Evolutionary conservation across 1,284 basidiomycete genomes (phyloP).

Genomic region (Rhizoctonia solani): DNA sequence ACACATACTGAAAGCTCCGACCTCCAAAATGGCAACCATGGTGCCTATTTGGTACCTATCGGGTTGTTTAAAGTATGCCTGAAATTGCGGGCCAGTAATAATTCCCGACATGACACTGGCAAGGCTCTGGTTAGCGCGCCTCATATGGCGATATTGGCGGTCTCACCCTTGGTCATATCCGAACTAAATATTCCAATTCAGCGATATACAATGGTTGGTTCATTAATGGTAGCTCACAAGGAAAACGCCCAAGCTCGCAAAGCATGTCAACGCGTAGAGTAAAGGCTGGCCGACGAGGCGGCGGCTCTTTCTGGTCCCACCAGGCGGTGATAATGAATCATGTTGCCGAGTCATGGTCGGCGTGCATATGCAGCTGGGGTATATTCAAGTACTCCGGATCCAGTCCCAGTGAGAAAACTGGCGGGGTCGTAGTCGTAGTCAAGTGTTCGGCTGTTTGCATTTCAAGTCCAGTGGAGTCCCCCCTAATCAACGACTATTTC

Average conservation of each 20-base stretch:
- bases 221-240: constrained; percentile 57
- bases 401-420: constrained; percentile 20
- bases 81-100: constrained; percentile 93
- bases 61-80: constrained; percentile 80
- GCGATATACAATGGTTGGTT: not conserved
- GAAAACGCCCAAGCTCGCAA: constrained; percentile 87
- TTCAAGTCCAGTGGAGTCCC: constrained; percentile 8
- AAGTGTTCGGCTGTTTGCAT: constrained; percentile 11
- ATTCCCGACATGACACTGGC: constrained; percentile 90
- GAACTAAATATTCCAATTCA: constrained; percentile 60
- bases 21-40: constrained; percentile 91
- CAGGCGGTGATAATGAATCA: not conserved
- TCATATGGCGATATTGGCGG: constrained; percentile 21
- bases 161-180: constrained; percentile 91
- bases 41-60: constrained; percentile 70
- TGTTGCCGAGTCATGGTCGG: constrained; percentile 1
- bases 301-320: constrained; percentile 3
- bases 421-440: constrained; percentile 19
- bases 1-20: constrained; percentile 84
- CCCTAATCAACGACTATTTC: constrained; percentile 6
- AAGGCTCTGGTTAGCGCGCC: constrained; percentile 45
- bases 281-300: constrained; percentile 76
- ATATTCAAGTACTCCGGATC: not conserved
- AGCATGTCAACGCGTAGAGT: constrained; percentile 80
- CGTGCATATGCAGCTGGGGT: constrained; percentile 10